Base-by-base conservation (phyloP, 202 grass and related monocot species). In the Schoenoplectus triqueter region DNA sequence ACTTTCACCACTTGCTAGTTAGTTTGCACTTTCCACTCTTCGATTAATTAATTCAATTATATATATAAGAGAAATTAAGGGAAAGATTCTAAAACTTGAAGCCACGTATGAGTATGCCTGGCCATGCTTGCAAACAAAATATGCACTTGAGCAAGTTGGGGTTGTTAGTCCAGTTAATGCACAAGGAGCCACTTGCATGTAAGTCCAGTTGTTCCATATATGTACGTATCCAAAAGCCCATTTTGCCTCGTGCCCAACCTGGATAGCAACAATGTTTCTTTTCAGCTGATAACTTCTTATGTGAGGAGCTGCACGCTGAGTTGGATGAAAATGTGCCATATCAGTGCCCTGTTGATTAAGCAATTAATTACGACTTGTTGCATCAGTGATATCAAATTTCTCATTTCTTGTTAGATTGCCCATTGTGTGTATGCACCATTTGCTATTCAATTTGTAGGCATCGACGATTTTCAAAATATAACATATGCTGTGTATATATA, bases 101-200 rank as follows among this genome's bases (percentile, higher is more conserved):
- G 31, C 31, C 31, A 31, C 31, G 31, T 31, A 31, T 31, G 31
- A 31, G 31, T 60, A 78, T 17, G 14, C 51, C 54, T 61, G 54
- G 55, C 40, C 75, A 79, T 79, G 75, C 75, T 62, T 79, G 75
- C 75, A 78, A 42, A 76, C 11, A 59, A 78, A 78, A 31, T 15
- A 62, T 60, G 39, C 75, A 79, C 39, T 79, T 61, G 75, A 62
- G 15, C 75, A 79, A 79, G 75, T 79, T 79, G 75, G 75, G 21
- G 31, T 79, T 79, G 75, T 79, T 79, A 79, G 15, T 62, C 55
- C 75, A 79, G 55, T 78, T 78, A 59, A 9, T 61, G 75, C 55
- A 79, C 44, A 42, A 44, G 75, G 15, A 57, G 55, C 75, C 40
- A 79, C 75, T 79, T 79, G 75, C 55, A 74, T 74, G 46, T 6